A percentile compares a stretch with the other conserved stretches of the same genome.
These are phyloP conservation scores for Microsporum canis DNA, from an alignment of 2,329 filamentous ascomycete genomes.

Conservation along the genomic window DNA sequence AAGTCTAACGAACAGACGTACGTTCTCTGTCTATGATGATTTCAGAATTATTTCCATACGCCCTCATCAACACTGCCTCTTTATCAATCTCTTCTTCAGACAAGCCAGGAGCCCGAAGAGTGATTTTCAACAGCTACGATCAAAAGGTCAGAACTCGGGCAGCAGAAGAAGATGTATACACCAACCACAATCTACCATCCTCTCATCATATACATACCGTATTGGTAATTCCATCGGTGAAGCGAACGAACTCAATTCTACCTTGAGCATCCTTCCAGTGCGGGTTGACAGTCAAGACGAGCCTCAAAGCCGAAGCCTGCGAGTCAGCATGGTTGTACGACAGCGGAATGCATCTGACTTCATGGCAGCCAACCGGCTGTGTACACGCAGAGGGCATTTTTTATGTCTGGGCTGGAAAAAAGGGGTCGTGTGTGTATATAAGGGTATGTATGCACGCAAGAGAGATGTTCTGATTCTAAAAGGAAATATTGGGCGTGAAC, in stretches of 20 bases:
- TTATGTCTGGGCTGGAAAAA: not conserved
- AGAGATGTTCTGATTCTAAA: not conserved
- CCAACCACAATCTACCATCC: not conserved
- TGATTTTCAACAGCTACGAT: conserved; percentile 40
- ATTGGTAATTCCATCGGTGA: conserved; percentile 98
- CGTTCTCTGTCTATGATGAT: conserved; percentile 92
- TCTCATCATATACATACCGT: conserved; percentile 45
- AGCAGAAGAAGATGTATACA: not conserved
- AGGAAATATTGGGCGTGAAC: not conserved
- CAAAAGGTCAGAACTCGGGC: conserved; percentile 4
- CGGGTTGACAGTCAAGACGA: conserved; percentile 69
- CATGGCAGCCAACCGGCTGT: conserved; percentile 9
- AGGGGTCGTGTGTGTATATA: not conserved
- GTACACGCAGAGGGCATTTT: conserved; percentile 3
- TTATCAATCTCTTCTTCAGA: conserved; percentile 67
- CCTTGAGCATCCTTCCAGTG: conserved; percentile 68
- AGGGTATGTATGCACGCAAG: not conserved
- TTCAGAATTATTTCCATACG: conserved; percentile 89
- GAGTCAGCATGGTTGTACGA: conserved; percentile 68
- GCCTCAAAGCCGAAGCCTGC: conserved; percentile 62
- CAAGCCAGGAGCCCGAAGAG: conserved; percentile 47
- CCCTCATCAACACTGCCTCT: conserved; percentile 77
- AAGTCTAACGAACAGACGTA: conserved; percentile 37
- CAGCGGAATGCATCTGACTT: conserved; percentile 52
- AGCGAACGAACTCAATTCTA: conserved; percentile 72